Evolutionary conservation across 495 filamentous ascomycete genomes (phyloP).

Genomic region (Penicillium roqueforti): DNA sequence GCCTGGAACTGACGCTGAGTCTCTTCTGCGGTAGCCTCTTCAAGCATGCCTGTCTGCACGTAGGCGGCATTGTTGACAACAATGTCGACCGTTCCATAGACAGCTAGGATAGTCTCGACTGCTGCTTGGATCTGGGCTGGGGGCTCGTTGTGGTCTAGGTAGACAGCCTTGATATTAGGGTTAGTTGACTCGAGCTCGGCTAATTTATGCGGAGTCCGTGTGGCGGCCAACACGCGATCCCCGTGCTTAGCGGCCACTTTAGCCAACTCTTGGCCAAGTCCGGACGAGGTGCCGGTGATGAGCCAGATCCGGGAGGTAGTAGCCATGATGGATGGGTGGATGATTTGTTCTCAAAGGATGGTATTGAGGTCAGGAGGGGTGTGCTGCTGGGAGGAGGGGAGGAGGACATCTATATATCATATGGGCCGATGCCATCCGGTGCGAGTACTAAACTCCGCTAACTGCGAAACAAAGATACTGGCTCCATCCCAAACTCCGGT

Average conservation of each 20-base stretch:
- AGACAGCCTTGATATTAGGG: slow-evolving; percentile 7
- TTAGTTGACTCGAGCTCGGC: slow-evolving; percentile 1
- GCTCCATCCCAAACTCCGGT: no score
- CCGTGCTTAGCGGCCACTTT: slow-evolving; percentile 7
- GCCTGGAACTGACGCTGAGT: slow-evolving; percentile 16
- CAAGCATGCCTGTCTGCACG: slow-evolving; percentile 22
- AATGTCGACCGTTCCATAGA: slow-evolving; percentile 44
- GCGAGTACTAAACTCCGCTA: no score
- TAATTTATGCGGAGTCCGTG: slow-evolving; percentile 23
- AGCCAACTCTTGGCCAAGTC: slow-evolving; percentile 48
- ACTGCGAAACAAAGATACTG: no score
- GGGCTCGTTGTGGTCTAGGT: not conserved
- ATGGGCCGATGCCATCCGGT: no score
- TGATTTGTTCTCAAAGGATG: no score
- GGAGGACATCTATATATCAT: no score
- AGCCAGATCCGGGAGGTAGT: no score
- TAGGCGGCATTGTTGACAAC: slow-evolving; percentile 53
- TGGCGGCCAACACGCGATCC: not conserved
- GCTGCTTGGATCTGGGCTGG: slow-evolving; percentile 26
- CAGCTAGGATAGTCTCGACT: slow-evolving; percentile 8
- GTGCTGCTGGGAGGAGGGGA: no score
- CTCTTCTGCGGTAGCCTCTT: slow-evolving; percentile 14
- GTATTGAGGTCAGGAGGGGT: no score
- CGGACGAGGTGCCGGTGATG: slow-evolving; percentile 52
- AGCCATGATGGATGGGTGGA: no score